Base-by-base conservation (phyloP, 495 filamentous ascomycete genomes). In the Ramalina intermedia region DNA sequence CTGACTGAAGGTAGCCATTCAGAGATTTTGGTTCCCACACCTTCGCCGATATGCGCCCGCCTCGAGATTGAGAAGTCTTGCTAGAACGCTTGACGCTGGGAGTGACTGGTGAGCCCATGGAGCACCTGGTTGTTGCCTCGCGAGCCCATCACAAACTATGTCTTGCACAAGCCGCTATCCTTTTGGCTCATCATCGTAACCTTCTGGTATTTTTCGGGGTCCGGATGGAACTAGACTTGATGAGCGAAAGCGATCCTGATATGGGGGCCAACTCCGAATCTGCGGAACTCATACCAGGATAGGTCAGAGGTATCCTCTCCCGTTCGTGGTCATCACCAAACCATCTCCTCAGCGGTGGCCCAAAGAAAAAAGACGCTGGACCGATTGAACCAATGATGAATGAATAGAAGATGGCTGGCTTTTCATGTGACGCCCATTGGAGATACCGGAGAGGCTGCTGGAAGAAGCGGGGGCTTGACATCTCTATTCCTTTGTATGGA, bases 381-480 rank as follows among this genome's bases (percentile, higher is more conserved):
- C 89, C 88, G 18, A 77, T 55, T 46, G 61, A 61, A 49, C 83
- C 91, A 47, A 96, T 69, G 49, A 84, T 52, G 49, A 83, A 67
- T 50, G 85, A 83, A 69, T 75, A 96, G 76, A 94, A 93, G 65
- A 84, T 79, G 37, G 87, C 87, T 24, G 93, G 91, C 61, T 81
- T 81, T 62, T 88, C 79, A 65, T 85, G 81, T 3, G 85, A 76
- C 8, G 88, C 78, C 82, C 87, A 98, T 65, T 81, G 82, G 42
- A 84, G 59, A 78, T 93, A 96, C 46, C 78, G 77, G 57, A 94
- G 55, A 43, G 91, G 91, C 41, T 73, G 68, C 37, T 74, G 71
- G 76, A 80, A 96, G 81, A 98, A 95, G 55, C 72, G 74, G 52
- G 90, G 88, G 60, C 63, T 65, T 47, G 74, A 71, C 82, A 87